Evolutionary conservation across 495 filamentous ascomycete genomes (phyloP), one percentile per base, ranked within the genome.

Genomic region (Penicillium daleae): DNA sequence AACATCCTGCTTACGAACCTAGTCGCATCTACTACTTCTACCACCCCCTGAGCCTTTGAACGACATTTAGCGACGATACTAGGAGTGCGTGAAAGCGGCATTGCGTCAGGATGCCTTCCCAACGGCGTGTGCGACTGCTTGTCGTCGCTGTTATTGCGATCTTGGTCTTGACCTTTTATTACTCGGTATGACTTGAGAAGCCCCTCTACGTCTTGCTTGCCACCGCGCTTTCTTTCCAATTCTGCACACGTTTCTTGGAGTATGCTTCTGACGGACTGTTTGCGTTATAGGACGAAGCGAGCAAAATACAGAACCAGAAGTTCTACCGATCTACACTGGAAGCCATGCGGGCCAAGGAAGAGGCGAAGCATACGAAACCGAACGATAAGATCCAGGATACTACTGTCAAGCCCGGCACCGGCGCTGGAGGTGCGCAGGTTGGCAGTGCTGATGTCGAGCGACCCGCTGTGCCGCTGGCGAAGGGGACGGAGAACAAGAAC

Each of bases 51-150:
- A 50, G 46, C 46, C 0, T 4, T 13, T n/a, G 0, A 29, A 4
- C 46, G 1, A 27, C 24, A 17, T 19, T 27, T 24, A 27, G 22
- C 19, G 26, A 42, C 19, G 7, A 46, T 24, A 22, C 6, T 22
- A 10, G 40, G n/a, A 42, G 17, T 42, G 17, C 4, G 39, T 42
- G 39, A 42, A n/a, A 33, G 31, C 10, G 33, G 33, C 33, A 12
- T 12, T 39, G 13, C 35, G 17, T 46, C 74, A 80, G 50, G 46
- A 93, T 96, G 91, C 85, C 87, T 67, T 91, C 90, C 1, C 82
- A 82, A 67, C 84, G 92, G 60, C 86, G 90, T 57, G 61, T 91
- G 44, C 86, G 86, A 57, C 73, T 86, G 39, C 71, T 90, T 29
- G 78, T 80, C 54, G 77, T 90, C 71, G 72, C 84, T 32, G 74